A percentile compares a stretch with the other conserved stretches of the same genome.
phyloP scores from a whole-genome alignment of 1,139 yeast genomes.

The Blastobotrys raffinosifermentans region DNA sequence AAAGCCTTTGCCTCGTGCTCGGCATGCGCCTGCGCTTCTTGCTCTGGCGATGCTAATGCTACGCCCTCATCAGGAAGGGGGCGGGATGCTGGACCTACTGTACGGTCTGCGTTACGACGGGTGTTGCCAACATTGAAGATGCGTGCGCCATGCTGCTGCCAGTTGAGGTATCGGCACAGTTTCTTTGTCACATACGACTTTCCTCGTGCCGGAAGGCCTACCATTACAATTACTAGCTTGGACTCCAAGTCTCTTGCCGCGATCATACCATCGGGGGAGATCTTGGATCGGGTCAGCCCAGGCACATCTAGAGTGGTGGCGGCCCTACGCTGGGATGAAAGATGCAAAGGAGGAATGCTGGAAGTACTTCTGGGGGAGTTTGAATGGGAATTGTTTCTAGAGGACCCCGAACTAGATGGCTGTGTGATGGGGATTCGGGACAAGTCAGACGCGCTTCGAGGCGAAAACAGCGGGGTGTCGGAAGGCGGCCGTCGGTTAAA shows the following conservation, averaged over 20 bases:
- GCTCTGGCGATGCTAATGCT: constrained; percentile 7
- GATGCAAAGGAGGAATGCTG: constrained; percentile 19
- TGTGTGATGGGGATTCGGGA: too few relatives aligned
- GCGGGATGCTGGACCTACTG: constrained; percentile 62
- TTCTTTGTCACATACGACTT: constrained; percentile 90
- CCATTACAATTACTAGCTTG: constrained; percentile 88
- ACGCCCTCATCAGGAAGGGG: constrained; percentile 55
- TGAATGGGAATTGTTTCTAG: constrained; percentile 5
- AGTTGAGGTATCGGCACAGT: constrained; percentile 77
- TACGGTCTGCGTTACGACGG: constrained; percentile 59
- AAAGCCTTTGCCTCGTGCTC: constrained; percentile 5
- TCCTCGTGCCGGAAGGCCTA: constrained; percentile 72
- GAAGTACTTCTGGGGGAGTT: constrained; percentile 16
- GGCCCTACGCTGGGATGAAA: constrained; percentile 32
- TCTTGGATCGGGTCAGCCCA: constrained; percentile 79
- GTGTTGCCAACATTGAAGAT: constrained; percentile 95
- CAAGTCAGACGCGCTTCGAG: constrained; percentile 7
- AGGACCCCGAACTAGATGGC: too few relatives aligned
- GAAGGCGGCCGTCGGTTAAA: constrained; percentile 24
- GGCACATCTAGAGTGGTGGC: constrained; percentile 89
- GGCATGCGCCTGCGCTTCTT: constrained; percentile 6
- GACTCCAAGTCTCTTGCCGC: constrained; percentile 70
- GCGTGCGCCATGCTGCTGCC: constrained; percentile 85
- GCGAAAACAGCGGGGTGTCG: constrained; percentile 24
- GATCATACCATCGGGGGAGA: constrained; percentile 77